Conservation (phyloP, 306 rosid genomes). For the Vicia villosa region DNA sequence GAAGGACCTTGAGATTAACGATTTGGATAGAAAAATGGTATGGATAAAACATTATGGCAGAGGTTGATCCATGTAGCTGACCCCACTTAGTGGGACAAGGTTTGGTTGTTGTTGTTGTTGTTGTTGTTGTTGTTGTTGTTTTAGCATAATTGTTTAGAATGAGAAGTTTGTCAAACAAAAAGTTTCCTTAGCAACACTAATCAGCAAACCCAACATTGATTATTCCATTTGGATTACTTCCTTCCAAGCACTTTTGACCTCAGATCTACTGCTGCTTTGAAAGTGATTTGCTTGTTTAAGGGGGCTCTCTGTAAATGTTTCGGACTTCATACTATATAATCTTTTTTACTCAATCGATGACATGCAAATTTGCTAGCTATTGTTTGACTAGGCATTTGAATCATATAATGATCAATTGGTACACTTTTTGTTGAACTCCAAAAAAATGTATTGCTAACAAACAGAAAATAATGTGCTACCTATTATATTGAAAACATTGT, state of each 20-base stretch:
- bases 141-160: conserved; percentile 21
- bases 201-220: background rate
- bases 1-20: too few relatives aligned
- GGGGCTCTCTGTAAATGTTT: conserved; percentile 12
- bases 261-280: conserved; percentile 12
- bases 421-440: background rate
- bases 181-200: conserved; percentile 1
- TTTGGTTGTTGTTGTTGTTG: too few relatives aligned
- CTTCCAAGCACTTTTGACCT: conserved; percentile 9
- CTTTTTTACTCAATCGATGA: background rate
- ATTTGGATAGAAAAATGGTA: too few relatives aligned
- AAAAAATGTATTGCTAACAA: background rate
- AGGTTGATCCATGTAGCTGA: too few relatives aligned
- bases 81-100: too few relatives aligned
- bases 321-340: conserved; percentile 2
- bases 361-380: conserved; percentile 11
- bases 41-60: too few relatives aligned
- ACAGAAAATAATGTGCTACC: conserved; percentile 2
- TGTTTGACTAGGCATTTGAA: background rate
- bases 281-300: conserved; percentile 2
- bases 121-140: too few relatives aligned
- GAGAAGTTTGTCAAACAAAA: conserved; percentile 6
- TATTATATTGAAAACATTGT: background rate
- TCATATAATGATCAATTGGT: background rate
- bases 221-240: conserved; percentile 22